phyloP scores from a whole-genome alignment of 768 basidiomycete species.

The Glaciozyma antarctica region DNA sequence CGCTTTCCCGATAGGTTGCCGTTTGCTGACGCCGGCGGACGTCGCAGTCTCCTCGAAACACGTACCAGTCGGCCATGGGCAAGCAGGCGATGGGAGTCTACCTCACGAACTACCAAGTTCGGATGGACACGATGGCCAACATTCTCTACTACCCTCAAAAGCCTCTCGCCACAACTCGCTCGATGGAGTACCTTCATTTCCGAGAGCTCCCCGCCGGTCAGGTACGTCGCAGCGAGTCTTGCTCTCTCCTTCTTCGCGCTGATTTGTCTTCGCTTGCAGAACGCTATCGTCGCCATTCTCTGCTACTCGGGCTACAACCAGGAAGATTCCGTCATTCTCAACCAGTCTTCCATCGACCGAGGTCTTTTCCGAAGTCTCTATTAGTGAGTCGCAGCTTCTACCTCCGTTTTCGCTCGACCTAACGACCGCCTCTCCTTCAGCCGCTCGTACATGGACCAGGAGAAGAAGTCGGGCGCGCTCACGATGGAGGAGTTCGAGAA shows the following conservation, averaged over 20 bases:
- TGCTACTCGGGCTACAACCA: slow-evolving; percentile 99
- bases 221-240: too few relatives aligned
- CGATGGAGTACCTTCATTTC: slow-evolving; percentile 99
- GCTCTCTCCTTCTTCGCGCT: too few relatives aligned
- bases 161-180: slow-evolving; percentile 93
- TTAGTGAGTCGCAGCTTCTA: slow-evolving; percentile 56
- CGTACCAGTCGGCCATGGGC: slow-evolving; percentile 99
- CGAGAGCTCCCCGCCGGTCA: slow-evolving; percentile 85
- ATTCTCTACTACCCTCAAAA: slow-evolving; percentile 99
- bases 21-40: not conserved
- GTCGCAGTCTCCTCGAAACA: slow-evolving; percentile 90
- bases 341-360: slow-evolving; percentile 95
- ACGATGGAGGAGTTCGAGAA: slow-evolving; percentile 95
- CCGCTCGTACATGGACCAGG: slow-evolving; percentile 94
- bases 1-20: not conserved
- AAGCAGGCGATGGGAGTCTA: slow-evolving; percentile 99
- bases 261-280: slow-evolving; percentile 47
- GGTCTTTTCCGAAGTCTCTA: slow-evolving; percentile 98
- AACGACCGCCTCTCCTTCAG: slow-evolving; percentile 51
- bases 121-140: slow-evolving; percentile 99
- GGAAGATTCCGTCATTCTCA: slow-evolving; percentile 99
- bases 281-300: slow-evolving; percentile 94
- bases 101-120: slow-evolving; percentile 93
- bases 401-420: too few relatives aligned
- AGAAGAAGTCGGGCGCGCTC: slow-evolving; percentile 89